These are phyloP conservation scores for Pelargonium fulgidum DNA, from an alignment of 441 rosid genomes.

Conservation along the genomic window DNA sequence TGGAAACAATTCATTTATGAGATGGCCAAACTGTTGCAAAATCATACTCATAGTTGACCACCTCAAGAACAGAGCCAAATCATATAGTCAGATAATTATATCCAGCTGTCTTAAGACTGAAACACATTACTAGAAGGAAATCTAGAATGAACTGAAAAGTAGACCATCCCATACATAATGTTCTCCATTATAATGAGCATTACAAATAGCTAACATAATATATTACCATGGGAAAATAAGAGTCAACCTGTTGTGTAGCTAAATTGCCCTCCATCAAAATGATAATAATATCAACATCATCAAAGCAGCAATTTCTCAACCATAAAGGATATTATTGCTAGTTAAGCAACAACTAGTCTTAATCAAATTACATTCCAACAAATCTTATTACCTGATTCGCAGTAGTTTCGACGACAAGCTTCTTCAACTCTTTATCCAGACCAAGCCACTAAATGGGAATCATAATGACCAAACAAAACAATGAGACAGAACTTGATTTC, in stretches of 20 bases:
- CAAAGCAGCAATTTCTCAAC: neutral
- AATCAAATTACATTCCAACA: neutral
- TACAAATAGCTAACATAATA: neutral
- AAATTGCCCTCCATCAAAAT: too few species aligned
- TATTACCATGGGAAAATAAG: neutral
- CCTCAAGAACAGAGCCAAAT: neutral
- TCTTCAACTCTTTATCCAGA: constrained; percentile 68
- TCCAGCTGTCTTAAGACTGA: neutral
- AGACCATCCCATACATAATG: neutral
- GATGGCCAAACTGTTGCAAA: neutral
- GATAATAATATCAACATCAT: neutral
- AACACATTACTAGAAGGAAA: neutral
- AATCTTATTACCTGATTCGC: constrained; percentile 69
- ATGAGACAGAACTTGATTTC: neutral
- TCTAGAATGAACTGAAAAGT: neutral
- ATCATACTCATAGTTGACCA: neutral
- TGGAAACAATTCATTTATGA: neutral
- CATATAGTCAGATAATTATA: neutral
- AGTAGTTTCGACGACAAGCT: constrained; percentile 83
- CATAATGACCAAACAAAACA: neutral
- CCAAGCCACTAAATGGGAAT: constrained; percentile 68
- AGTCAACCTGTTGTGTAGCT: too few species aligned
- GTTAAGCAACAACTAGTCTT: neutral
- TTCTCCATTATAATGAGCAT: neutral
- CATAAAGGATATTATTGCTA: neutral